Evolutionary conservation across 305 asterid genomes (phyloP).

Genomic region (Fraxinus albicans): DNA sequence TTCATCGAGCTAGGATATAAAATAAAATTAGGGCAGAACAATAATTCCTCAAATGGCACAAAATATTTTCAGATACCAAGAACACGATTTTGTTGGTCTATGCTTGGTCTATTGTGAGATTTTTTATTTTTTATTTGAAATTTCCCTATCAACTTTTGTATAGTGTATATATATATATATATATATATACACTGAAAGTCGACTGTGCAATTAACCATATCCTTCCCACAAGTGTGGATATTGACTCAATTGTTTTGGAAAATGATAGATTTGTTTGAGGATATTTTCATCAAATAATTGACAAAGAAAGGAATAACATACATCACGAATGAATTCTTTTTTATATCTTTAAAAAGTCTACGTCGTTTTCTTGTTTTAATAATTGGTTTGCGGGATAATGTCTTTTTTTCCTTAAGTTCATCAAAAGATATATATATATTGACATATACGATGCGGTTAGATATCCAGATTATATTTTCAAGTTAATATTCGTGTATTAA

Average conservation of each 20-base stretch:
- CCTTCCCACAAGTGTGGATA: conserved; percentile 32
- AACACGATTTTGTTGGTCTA: background rate
- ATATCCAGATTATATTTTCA: background rate
- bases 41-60: background rate
- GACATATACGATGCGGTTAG: background rate
- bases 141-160: background rate
- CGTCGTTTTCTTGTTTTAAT: background rate
- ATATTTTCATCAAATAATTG: background rate
- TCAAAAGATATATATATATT: background rate
- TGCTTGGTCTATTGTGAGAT: conserved; percentile 18
- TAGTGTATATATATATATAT: background rate
- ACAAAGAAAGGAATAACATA: background rate
- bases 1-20: background rate
- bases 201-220: background rate
- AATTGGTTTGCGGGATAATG: background rate
- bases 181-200: background rate
- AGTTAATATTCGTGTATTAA: too few relatives aligned
- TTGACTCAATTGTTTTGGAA: conserved; percentile 19
- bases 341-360: background rate
- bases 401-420: background rate
- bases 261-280: background rate
- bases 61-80: conserved; percentile 19
- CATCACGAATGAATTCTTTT: background rate
- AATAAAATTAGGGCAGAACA: background rate
- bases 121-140: background rate